These are phyloP conservation scores for Fusarium napiforme DNA, from an alignment of 2,329 filamentous ascomycete species.

Conservation along the genomic window DNA sequence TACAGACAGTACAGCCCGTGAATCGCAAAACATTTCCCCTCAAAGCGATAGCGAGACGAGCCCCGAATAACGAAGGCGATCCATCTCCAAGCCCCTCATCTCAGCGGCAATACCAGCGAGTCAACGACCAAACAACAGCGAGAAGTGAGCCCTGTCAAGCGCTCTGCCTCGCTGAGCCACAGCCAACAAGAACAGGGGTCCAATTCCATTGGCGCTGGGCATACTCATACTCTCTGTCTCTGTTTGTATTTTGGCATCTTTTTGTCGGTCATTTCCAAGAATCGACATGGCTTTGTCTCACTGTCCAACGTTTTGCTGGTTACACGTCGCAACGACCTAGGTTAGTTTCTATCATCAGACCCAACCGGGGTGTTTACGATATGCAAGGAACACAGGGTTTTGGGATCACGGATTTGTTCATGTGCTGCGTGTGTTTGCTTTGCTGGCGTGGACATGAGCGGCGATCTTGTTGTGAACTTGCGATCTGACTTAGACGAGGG, in stretches of 20 bases:
- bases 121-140: slow-evolving; percentile 20
- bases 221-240: slow-evolving; percentile 4
- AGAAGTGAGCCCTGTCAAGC: slow-evolving; percentile 11
- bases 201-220: slow-evolving; percentile 22
- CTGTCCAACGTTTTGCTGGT: slow-evolving; percentile 9
- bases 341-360: slow-evolving; percentile 14
- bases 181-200: slow-evolving; percentile 12
- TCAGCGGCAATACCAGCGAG: slow-evolving; percentile 31
- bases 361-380: not conserved
- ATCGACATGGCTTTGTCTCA: slow-evolving; percentile 19
- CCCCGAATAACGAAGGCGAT: slow-evolving; percentile 24
- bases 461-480: slow-evolving; percentile 1
- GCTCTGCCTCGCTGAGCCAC: slow-evolving; percentile 40
- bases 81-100: slow-evolving; percentile 6
- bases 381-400: slow-evolving; percentile 19
- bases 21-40: not conserved
- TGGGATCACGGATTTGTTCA: slow-evolving; percentile 11
- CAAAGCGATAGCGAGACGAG: slow-evolving; percentile 22
- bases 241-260: not conserved
- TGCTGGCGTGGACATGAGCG: slow-evolving; percentile 5
- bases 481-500: slow-evolving; percentile 7
- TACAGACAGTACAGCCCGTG: not conserved
- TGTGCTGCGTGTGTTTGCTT: slow-evolving; percentile 13
- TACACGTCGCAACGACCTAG: slow-evolving; percentile 18
- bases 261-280: slow-evolving; percentile 23